Evolutionary conservation across 2,329 filamentous ascomycete species (phyloP).

Genomic region (Pseudogymnoascus sp.): DNA sequence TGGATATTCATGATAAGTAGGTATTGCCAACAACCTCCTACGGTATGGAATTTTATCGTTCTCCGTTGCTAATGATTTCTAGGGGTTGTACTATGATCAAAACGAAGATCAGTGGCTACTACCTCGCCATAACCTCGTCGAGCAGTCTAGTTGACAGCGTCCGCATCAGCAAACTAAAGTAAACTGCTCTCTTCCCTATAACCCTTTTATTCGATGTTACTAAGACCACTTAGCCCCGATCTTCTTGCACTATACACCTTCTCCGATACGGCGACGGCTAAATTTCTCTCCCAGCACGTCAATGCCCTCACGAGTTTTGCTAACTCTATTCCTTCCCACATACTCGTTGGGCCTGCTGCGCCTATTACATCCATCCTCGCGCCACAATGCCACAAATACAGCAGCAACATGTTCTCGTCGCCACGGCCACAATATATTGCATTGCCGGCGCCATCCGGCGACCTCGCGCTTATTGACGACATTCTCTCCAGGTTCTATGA

Average conservation of each 20-base stretch:
- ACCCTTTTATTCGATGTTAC: slow-evolving; percentile 21
- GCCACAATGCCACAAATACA: slow-evolving; percentile 33
- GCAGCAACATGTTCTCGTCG: slow-evolving; percentile 36
- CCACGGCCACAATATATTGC: slow-evolving; percentile 37
- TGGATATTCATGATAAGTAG: slow-evolving; percentile 15
- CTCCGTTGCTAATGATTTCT: slow-evolving; percentile 4
- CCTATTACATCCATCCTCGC: slow-evolving; percentile 26
- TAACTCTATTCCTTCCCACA: slow-evolving; percentile 11
- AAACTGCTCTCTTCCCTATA: slow-evolving; percentile 32
- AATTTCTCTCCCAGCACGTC: slow-evolving; percentile 34
- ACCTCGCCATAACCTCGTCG: slow-evolving; percentile 40
- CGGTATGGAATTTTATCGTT: slow-evolving; percentile 11
- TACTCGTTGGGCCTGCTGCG: slow-evolving; percentile 29
- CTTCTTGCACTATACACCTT: slow-evolving; percentile 45
- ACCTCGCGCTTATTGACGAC: background rate
- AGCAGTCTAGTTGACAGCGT: slow-evolving; percentile 49
- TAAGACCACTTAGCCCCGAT: background rate
- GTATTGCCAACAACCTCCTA: background rate
- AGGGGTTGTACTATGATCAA: slow-evolving; percentile 27
- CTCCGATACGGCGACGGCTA: slow-evolving; percentile 38
- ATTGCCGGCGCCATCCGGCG: background rate
- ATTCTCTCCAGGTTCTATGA: background rate
- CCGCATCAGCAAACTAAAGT: slow-evolving; percentile 10
- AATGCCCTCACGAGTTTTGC: slow-evolving; percentile 21
- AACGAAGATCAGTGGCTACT: slow-evolving; percentile 36